Conservation (phyloP, 2,329 filamentous ascomycete species). For the Colletotrichum sp. region DNA sequence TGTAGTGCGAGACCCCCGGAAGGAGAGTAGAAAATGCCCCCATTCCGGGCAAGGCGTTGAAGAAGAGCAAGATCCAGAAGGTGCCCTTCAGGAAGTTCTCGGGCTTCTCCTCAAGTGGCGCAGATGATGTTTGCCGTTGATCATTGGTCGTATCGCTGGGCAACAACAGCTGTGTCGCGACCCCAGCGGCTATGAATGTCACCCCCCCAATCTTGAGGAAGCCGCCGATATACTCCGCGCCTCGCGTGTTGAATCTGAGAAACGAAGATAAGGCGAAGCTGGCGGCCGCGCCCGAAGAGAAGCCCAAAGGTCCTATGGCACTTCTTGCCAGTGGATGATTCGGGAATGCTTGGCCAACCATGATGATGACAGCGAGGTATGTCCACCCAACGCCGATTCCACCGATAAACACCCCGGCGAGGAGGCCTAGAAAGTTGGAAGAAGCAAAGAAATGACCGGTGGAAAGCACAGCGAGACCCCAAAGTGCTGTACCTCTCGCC, state of each 20-base stretch:
- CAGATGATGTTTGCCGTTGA: fast-evolving
- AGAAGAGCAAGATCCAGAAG: neutral
- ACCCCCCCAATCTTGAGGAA: neutral
- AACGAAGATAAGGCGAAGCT: neutral
- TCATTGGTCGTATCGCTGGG: neutral
- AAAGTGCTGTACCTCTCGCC: neutral
- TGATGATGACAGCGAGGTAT: neutral
- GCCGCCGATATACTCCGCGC: neutral
- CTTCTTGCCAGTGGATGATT: neutral
- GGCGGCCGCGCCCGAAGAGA: neutral
- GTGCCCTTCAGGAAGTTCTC: neutral
- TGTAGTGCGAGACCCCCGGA: neutral
- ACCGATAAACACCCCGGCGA: neutral
- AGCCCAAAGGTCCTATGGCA: neutral
- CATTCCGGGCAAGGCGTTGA: neutral
- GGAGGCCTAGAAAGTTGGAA: neutral
- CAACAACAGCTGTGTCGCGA: neutral
- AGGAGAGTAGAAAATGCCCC: neutral
- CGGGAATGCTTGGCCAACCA: neutral
- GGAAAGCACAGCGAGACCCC: neutral
- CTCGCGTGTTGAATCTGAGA: neutral
- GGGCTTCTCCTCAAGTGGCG: neutral
- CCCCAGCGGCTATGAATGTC: neutral
- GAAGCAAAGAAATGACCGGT: neutral
- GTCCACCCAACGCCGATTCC: neutral